Evolutionary conservation across 2,329 filamentous ascomycete species (phyloP), one percentile per base, ranked within the genome.

Genomic region (Gyromitra esculenta): DNA sequence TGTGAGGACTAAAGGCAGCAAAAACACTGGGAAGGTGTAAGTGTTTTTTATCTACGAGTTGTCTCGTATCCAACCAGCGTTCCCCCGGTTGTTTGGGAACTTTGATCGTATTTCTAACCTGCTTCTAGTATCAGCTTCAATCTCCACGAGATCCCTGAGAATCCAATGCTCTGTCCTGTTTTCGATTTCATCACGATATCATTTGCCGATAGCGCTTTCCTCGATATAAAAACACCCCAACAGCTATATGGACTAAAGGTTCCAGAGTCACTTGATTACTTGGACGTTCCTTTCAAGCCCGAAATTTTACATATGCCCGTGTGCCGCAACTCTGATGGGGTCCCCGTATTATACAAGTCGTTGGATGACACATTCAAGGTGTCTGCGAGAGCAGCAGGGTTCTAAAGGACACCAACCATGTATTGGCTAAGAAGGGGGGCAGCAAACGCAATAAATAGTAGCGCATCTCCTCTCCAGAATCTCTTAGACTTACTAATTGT

Each of bases 361-460:
- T 50, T 50, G 4, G 21, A 57, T 45, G n/a, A 48, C 35, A 35
- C 15, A 4, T 31, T 69, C 1, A 35, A 69, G 21, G 5, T 15
- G 6, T 7, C 7, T 13, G 3, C n/a, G 6, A 48, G 15, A 1
- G 37, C 18, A 11, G 65, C 65, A 35, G 65, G 65, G 39, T 69
- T 69, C 35, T 6, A 59, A 31, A 13, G 43, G 13, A 35, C 8
- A 48, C 52, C 52, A 3, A 48, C 1, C 15, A 13, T 2, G n/a
- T 69, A 69, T 48, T 69, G 54, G 65, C 18, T 69, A 31, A 9
- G 37, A 37, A 69, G 65, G 37, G 65, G 65, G 7, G 65, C 65
- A 59, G 65, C 52, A 48, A 69, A 69, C 18, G 65, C 65, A 35
- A 13, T 69, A 43, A 25, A 60, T 37, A 21, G 65, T 59, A 69